phyloP scores from a whole-genome alignment of 73 alveolate species.

The Paramecium octaurelia region DNA sequence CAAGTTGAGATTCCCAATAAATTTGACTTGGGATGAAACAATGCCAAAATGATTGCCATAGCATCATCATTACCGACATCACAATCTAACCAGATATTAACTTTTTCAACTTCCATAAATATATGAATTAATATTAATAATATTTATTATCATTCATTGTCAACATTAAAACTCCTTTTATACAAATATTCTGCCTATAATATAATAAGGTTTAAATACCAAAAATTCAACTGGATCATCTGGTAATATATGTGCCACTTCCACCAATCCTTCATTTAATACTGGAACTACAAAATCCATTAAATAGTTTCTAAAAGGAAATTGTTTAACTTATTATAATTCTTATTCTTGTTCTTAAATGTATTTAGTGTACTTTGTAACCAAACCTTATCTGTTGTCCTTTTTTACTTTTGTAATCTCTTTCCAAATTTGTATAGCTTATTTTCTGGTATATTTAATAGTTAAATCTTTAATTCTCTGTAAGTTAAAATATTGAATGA shows the following conservation, averaged over 20 bases:
- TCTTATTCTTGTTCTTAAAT: constrained; percentile 47
- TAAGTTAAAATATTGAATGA: background rate
- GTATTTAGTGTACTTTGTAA: background rate
- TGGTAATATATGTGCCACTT: constrained; percentile 76
- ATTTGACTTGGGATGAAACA: constrained; percentile 9
- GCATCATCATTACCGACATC: constrained; percentile 61
- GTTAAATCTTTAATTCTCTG: background rate
- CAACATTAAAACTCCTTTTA: constrained; percentile 52
- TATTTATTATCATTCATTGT: background rate
- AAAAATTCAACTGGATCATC: constrained; percentile 82
- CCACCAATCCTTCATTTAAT: constrained; percentile 76
- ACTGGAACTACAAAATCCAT: constrained; percentile 80
- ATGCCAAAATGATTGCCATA: constrained; percentile 40
- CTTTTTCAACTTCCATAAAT: background rate
- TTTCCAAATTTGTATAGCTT: constrained; percentile 69
- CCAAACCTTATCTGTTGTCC: constrained; percentile 67
- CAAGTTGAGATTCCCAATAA: constrained; percentile 13
- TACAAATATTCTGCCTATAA: constrained; percentile 64
- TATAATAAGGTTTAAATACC: background rate
- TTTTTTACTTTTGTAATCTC: constrained; percentile 71
- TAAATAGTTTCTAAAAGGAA: constrained; percentile 74
- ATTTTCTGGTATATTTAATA: constrained; percentile 45
- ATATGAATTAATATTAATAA: background rate
- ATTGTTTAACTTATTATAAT: constrained; percentile 35
- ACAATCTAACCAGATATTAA: constrained; percentile 52